Base-by-base conservation (phyloP, 2,329 filamentous ascomycete species). In the Endothia cerciana region DNA sequence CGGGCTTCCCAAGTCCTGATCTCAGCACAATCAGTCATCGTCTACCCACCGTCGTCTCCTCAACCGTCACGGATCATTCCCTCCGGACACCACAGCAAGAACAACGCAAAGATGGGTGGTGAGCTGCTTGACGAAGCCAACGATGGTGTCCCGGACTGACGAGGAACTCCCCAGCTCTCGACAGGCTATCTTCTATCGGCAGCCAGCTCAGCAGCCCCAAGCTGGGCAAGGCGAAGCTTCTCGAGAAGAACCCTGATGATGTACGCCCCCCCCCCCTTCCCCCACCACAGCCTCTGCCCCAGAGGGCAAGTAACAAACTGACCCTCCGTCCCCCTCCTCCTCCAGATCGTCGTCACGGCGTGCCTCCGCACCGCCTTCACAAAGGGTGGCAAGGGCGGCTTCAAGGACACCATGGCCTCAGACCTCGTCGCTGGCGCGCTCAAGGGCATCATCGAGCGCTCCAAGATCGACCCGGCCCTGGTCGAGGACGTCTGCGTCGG, bases 401-500 rank as follows among this genome's bases (percentile, higher is more conserved):
- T 99, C 85, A 98, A 98, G 83, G 95, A 98, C 80, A 98, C 95
- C 10, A 85, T 88, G 64, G 92, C 91, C 7, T 87, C 93, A 49
- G 94, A 98, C 78, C 84, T 98, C 69, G 89, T 98, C 73, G 88
- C 89, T 60, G 93, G 92, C 72, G 89, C 93, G 57, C 89, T 98
- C 80, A 90, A 89, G 80, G 89, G 89, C 67, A 82, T 98, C 70
- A 85, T 98, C 75, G 84, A 91, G 65, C 91, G 93, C 73, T 97
- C 94, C 71, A 89, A 89, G 71, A 96, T 98, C 79, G 91, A 97
- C 80, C 94, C 95, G 28, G 82, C 82, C 45, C 85, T 95, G 43
- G 93, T 99, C 59, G 92, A 98, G 79, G 95, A 99, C 76, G 90
- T 99, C 71, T 91, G 91, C 62, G 94, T 98, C 66, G 95, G 95